These are phyloP conservation scores for Cucurbita argyrosperma DNA, from an alignment of 306 rosid genomes.

Conservation along the genomic window DNA sequence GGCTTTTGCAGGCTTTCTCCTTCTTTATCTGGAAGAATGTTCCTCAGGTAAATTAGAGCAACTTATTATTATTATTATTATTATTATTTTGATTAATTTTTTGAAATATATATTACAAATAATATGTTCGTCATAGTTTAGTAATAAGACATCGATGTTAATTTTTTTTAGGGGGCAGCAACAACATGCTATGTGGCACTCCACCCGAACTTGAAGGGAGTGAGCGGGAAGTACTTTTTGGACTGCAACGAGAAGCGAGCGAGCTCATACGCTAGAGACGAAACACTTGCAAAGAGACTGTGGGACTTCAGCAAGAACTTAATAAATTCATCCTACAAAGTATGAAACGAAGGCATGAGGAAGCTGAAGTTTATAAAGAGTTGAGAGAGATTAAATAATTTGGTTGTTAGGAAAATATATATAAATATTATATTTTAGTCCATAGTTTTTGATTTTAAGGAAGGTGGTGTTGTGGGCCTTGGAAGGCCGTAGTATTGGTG, in stretches of 20 bases:
- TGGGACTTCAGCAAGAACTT: slow-evolving; percentile 86
- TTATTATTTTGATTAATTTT: too few relatives aligned
- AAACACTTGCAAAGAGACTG: slow-evolving; percentile 31
- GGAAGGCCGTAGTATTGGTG: not conserved
- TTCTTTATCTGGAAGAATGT: slow-evolving; percentile 67
- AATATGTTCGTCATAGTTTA: too few relatives aligned
- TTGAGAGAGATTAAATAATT: not conserved
- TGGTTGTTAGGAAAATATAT: not conserved
- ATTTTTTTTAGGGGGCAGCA: slow-evolving; percentile 53
- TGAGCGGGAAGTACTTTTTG: slow-evolving; percentile 48
- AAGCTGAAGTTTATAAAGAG: not conserved
- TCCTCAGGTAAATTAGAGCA: slow-evolving; percentile 43
- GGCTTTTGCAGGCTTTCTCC: slow-evolving; percentile 38
- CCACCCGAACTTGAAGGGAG: slow-evolving; percentile 61
- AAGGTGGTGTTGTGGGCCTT: not conserved
- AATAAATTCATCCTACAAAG: slow-evolving; percentile 25
- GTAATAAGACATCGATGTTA: too few relatives aligned
- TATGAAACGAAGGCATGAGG: slow-evolving; percentile 1
- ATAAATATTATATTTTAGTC: not conserved
- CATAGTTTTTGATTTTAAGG: not conserved
- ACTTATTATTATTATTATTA: not conserved
- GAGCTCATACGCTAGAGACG: slow-evolving; percentile 32
- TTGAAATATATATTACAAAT: too few relatives aligned
- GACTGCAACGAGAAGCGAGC: slow-evolving; percentile 67
- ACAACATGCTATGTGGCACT: slow-evolving; percentile 77